Evolutionary conservation across 2,329 filamentous ascomycete genomes (phyloP).

Genomic region (Lachnellula arida): DNA sequence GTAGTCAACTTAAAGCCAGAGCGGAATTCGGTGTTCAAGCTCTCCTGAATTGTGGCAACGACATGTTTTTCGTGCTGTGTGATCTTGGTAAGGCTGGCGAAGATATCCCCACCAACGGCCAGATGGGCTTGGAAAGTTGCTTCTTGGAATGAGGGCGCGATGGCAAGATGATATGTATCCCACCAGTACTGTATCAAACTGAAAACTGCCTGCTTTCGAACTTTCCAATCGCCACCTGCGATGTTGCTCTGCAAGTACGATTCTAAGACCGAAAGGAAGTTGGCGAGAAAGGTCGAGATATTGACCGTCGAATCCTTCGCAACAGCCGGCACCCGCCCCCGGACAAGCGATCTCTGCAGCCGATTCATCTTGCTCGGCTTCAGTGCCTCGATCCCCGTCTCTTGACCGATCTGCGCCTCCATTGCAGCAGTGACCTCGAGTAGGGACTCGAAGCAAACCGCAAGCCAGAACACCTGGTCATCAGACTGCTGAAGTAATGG

Average conservation of each 20-base stretch:
- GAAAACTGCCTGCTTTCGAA: slow-evolving; percentile 36
- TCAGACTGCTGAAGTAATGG: slow-evolving; percentile 39
- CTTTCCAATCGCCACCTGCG: slow-evolving; percentile 28
- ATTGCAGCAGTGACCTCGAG: slow-evolving; percentile 41
- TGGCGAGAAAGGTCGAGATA: slow-evolving; percentile 47
- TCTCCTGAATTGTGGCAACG: slow-evolving; percentile 27
- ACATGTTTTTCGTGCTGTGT: not conserved
- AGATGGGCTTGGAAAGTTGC: slow-evolving; percentile 61
- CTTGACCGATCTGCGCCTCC: slow-evolving; percentile 38
- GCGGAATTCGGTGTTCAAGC: slow-evolving; percentile 54
- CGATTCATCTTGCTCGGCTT: slow-evolving; percentile 49
- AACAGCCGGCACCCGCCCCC: slow-evolving; percentile 49
- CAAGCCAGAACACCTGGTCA: slow-evolving; percentile 42
- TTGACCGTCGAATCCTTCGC: slow-evolving; percentile 57
- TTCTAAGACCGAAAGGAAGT: slow-evolving; percentile 39
- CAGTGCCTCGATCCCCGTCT: slow-evolving; percentile 42
- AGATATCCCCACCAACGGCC: slow-evolving; percentile 33
- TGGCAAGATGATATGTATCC: slow-evolving; percentile 47
- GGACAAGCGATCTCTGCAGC: slow-evolving; percentile 55
- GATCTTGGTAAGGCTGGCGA: slow-evolving; percentile 6
- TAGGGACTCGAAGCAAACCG: slow-evolving; percentile 47
- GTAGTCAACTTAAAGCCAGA: slow-evolving; percentile 68
- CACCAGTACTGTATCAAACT: slow-evolving; percentile 50
- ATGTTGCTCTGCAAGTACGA: slow-evolving; percentile 39
- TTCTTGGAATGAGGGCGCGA: slow-evolving; percentile 50